A percentile compares a stretch with the other conserved stretches of the same genome.
These are phyloP conservation scores for Camelina laxa DNA, from an alignment of 345 rosid species.

Conservation along the genomic window DNA sequence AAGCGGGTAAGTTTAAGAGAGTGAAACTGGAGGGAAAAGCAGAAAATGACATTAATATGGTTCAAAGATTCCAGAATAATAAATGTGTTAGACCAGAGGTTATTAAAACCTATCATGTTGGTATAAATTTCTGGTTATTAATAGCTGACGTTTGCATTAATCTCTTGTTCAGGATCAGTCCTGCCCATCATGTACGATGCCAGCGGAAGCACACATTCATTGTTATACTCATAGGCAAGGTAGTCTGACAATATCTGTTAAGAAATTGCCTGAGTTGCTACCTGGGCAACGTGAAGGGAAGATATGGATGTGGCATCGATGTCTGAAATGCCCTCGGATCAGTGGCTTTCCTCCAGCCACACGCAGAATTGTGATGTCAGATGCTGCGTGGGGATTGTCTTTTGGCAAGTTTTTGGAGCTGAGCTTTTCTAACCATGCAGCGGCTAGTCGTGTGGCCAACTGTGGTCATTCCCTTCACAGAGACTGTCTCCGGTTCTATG, in stretches of 20 bases:
- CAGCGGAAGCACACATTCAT: conserved; percentile 96
- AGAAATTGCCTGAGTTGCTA: conserved; percentile 68
- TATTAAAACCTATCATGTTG: conserved; percentile 23
- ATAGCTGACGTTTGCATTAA: conserved; percentile 28
- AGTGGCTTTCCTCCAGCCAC: conserved; percentile 94
- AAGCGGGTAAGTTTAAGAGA: conserved; percentile 4
- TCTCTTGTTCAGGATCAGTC: conserved; percentile 56
- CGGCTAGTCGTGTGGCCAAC: conserved; percentile 98
- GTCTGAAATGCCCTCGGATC: conserved; percentile 83
- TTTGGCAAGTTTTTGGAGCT: conserved; percentile 97
- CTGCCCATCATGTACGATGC: conserved; percentile 85
- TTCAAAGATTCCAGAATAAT: conserved; percentile 23
- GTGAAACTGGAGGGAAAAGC: conserved; percentile 1
- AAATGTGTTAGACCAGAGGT: conserved; percentile 23
- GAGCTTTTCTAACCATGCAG: conserved; percentile 98
- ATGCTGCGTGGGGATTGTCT: conserved; percentile 98
- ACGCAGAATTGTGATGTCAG: conserved; percentile 91
- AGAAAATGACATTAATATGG: conserved; percentile 4
- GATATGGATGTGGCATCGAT: conserved; percentile 99
- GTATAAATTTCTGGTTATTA: conserved; percentile 22
- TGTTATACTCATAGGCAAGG: conserved; percentile 97
- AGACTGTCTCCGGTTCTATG: conserved; percentile 98
- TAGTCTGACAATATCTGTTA: conserved; percentile 92
- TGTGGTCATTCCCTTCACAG: conserved; percentile 99
- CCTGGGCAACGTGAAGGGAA: conserved; percentile 93